Base-by-base conservation (phyloP, 75 land plant species). In the Ceratopteris richardii region DNA sequence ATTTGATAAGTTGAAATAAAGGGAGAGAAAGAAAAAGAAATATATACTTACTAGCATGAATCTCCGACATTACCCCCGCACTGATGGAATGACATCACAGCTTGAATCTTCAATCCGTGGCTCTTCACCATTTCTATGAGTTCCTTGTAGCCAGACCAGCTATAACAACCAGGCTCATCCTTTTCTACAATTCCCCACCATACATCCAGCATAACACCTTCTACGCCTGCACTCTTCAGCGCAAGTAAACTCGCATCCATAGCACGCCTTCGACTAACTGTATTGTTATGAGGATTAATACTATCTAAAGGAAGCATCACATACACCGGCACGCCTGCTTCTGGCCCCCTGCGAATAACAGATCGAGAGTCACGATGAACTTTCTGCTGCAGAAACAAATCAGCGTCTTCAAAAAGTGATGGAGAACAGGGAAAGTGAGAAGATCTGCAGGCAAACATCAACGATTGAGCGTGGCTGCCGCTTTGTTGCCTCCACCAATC, bases 11-110 rank as follows among this genome's bases (percentile, higher is more conserved):
- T n/a, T n/a, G n/a, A n/a, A n/a, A n/a, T n/a, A n/a, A n/a, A n/a
- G 37, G 30, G 53, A 47, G 30, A 58, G 59, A 67, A 39, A 60
- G 39, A 61, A 29, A 0, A 71, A 44, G 72, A 61, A 31, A 51
- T 1, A 55, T 2, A 31, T n/a, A 1, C 51, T 44, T 29, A 87
- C 92, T 66, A 72, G 92, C 88, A 81, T 16, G 82, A 73, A 55
- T 87, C 92, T 40, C 92, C 92, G 26, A 87, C 88, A 50, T 83
- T 87, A 86, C n/a, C n/a, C n/a, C n/a, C n/a, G n/a, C n/a, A n/a
- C n/a, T n/a, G n/a, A n/a, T n/a, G n/a, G n/a, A n/a, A 86, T 13
- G 86, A 84, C 89, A 88, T 84, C 14, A 84, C 88, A 29, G 77
- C 80, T 59, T 85, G 93, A 1, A 88, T 54, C 74, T 84, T 79